Evolutionary conservation across 1,284 basidiomycete species (phyloP).

Genomic region (Takashimella koratensis): DNA sequence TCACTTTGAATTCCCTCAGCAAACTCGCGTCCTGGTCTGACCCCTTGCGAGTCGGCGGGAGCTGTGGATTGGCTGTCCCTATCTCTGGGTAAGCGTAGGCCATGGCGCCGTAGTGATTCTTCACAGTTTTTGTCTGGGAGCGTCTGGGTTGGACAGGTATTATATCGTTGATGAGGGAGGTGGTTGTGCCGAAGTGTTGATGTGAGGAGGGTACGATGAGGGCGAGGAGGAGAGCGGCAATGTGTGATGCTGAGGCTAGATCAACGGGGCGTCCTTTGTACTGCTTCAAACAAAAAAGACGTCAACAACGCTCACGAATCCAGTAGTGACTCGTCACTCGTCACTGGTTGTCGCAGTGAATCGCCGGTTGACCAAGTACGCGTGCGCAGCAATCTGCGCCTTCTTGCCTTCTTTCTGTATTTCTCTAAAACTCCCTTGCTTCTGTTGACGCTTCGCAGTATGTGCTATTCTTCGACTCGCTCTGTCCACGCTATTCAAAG

Average conservation of each 20-base stretch:
- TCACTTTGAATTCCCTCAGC: constrained; percentile 27
- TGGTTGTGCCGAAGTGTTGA: neutral
- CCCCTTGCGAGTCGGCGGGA: constrained; percentile 14
- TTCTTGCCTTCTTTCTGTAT: no score
- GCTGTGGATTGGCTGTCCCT: neutral
- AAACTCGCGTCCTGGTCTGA: constrained; percentile 25
- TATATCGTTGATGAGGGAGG: neutral
- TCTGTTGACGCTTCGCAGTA: no score
- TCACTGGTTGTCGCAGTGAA: no score
- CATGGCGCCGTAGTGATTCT: constrained; percentile 13
- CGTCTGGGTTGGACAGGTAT: no score
- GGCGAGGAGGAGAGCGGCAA: neutral
- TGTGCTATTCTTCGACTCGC: no score
- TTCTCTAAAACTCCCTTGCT: no score
- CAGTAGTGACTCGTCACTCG: no score
- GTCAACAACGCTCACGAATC: no score
- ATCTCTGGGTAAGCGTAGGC: constrained; percentile 29
- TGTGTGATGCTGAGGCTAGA: neutral
- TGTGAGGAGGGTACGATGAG: neutral
- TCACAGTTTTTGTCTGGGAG: neutral
- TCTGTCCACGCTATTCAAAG: no score
- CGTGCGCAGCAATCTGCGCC: no score
- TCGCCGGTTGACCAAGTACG: no score
- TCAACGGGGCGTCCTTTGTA: neutral
- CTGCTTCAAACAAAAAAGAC: neutral